Conservation (phyloP, 192 early-diverging fungal species). For the Mortierella hygrophila region DNA sequence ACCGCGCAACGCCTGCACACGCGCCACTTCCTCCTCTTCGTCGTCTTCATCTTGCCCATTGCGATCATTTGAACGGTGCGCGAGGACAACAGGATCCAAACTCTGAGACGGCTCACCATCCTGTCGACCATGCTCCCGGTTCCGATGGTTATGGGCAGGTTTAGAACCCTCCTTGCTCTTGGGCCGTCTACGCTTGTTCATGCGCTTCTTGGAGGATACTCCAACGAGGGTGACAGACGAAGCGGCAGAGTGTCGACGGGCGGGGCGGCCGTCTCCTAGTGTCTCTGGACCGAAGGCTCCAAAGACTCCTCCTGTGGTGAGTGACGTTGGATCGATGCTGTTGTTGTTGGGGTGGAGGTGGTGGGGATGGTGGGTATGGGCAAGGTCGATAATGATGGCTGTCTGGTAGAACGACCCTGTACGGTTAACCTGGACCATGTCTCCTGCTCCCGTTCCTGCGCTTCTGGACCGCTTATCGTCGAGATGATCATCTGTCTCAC, state of each 20-base stretch:
- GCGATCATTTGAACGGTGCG: background rate
- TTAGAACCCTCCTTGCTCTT: slow-evolving; percentile 1
- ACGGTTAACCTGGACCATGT: background rate
- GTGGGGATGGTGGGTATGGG: background rate
- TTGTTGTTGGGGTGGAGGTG: background rate
- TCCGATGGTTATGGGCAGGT: background rate
- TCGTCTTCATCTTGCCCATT: background rate
- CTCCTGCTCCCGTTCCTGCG: background rate
- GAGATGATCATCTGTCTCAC: background rate
- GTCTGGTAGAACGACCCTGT: background rate
- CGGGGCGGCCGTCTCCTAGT: background rate
- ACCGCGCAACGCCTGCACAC: background rate
- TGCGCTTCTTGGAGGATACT: background rate
- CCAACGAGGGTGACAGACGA: slow-evolving; percentile 34
- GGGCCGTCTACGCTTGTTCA: background rate
- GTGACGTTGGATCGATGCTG: background rate
- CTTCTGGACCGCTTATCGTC: background rate
- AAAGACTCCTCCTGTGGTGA: background rate
- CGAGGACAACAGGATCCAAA: background rate
- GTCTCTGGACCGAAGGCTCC: background rate
- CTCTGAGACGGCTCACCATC: background rate
- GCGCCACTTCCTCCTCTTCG: background rate
- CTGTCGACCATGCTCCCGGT: background rate
- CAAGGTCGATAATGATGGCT: background rate
- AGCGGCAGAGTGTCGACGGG: slow-evolving; percentile 6